Base-by-base conservation (phyloP, 225 moss, liverwort and hornwort species). In the Sphagnum contortum region DNA sequence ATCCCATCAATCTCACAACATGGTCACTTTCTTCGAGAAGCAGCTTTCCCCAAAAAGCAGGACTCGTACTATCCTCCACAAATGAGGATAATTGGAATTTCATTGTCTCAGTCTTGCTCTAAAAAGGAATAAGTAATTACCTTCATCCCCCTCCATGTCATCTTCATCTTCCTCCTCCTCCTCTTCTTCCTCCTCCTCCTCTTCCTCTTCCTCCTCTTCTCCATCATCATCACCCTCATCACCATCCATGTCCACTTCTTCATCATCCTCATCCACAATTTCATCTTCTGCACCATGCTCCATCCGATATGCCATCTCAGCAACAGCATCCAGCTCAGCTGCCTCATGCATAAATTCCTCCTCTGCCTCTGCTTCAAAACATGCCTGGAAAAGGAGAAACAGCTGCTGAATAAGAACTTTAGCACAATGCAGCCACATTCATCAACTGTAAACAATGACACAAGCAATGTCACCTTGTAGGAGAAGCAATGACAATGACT, bases 321-420 rank as follows among this genome's bases (percentile, higher is more conserved):
- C 91, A 75, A 89, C 92, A 76, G 94, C 94, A 72, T 89, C 94
- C 69, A 94, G 81, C 70, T 91, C 94, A 4, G 89, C 94, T 47
- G 89, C 94, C 82, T 88, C 94, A 13, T 82, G 80, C 94, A 95
- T 95, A n/a, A 95, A 80, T 53, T 91, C 89, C 68, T 90, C 93
- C 58, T 89, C 94, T 2, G 84, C 83, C 57, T 89, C 89, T 65
- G 84, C 86, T 78, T 89, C 87, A 68, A 94, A 73, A 67, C 78
- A 81, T 78, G 78, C 75, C 85, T 85, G 52, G 52, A 52, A 52
- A 52, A 52, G 7, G 52, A 52, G 52, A 52, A 5, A 52, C 52
- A 52, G 7, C 9, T 52, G 9, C 52, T 52, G 29, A 29, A 29
- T 29, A 29, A 29, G 29, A 29, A 0, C 29, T 29, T 29, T 29